Evolutionary conservation across 2,329 filamentous ascomycete species (phyloP), one percentile per base, ranked within the genome.

Genomic region (Colletotrichum destructivum): DNA sequence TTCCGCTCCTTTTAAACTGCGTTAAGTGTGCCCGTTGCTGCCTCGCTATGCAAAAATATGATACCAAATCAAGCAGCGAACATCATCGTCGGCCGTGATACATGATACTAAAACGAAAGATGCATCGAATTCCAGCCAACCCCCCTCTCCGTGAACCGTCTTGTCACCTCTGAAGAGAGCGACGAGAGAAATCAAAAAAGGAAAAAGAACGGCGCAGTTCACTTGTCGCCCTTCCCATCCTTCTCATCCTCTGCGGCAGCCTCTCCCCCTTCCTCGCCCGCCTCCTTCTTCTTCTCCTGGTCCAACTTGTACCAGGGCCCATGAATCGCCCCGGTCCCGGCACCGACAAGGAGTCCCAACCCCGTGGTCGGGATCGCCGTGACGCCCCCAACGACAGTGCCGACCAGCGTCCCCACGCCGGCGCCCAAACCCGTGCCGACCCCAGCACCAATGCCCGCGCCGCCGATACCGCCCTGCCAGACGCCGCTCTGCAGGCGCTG

Each of bases 241-340:
- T 52, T 52, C 42, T n/a, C 54, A 31, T 35, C 46, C 8, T 52
- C 62, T 1, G 21, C 38, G 4, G 54, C 23, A 4, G 44, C 16
- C 1, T 18, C n/a, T 0, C 46, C 35, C 3, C 35, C 66, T 4
- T 66, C 38, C 38, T 59, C 66, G 15, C 1, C 16, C 23, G 40
- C 47, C 16, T 49, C 67, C 18, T 57, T 18, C 40, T 71, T 68
- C 16, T 68, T 38, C 13, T 52, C 44, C 7, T 40, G 23, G 1
- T 69, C 44, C 7, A 71, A 7, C n/a, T 62, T 71, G 40, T 69
- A 71, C 69, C 69, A 71, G 3, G 69, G 69, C 26, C 69, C 69
- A 15, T 71, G 69, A 0, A 71, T 69, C 11, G 69, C 69, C 8
- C 69, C 69, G 12, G 59, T 56, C 7, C 65, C 69, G 6, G 11